Percentiles rank a stretch among this genome's conserved stretches.
phyloP scores from a whole-genome alignment of 805 yeast genomes.

The Metschnikowia continentalis region DNA sequence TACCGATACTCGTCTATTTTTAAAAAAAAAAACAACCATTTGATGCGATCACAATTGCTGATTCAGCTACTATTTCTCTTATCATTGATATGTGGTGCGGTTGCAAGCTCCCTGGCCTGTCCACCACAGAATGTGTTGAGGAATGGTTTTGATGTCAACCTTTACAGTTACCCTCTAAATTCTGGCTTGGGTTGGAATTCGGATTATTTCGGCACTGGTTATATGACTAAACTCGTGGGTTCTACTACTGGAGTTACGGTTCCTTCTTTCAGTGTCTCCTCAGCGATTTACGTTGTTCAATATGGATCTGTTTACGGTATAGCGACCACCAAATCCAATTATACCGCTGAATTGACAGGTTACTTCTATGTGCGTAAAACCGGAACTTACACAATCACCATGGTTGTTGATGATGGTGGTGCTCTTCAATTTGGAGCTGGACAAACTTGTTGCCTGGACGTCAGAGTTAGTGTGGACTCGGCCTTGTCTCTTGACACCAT shows the following conservation, averaged over 20 bases:
- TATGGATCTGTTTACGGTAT: conserved; percentile 7
- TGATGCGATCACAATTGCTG: background rate
- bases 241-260: conserved; percentile 8
- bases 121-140: background rate
- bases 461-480: background rate
- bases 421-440: conserved; percentile 12
- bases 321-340: conserved; percentile 8
- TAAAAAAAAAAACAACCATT: background rate
- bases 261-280: conserved; percentile 6
- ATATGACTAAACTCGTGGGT: conserved; percentile 1
- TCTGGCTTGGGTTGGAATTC: conserved; percentile 7
- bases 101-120: background rate
- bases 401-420: conserved; percentile 13
- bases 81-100: background rate
- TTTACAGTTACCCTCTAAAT: conserved; percentile 5
- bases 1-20: background rate
- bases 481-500: background rate
- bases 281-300: background rate
- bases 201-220: conserved; percentile 6
- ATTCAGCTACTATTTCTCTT: background rate
- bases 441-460: conserved; percentile 9
- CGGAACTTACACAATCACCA: conserved; percentile 9
- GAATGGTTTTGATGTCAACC: conserved; percentile 8
- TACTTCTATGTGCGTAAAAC: conserved; percentile 7
- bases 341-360: conserved; percentile 12